phyloP scores from a whole-genome alignment of 306 rosid species.

The Corylus americana region DNA sequence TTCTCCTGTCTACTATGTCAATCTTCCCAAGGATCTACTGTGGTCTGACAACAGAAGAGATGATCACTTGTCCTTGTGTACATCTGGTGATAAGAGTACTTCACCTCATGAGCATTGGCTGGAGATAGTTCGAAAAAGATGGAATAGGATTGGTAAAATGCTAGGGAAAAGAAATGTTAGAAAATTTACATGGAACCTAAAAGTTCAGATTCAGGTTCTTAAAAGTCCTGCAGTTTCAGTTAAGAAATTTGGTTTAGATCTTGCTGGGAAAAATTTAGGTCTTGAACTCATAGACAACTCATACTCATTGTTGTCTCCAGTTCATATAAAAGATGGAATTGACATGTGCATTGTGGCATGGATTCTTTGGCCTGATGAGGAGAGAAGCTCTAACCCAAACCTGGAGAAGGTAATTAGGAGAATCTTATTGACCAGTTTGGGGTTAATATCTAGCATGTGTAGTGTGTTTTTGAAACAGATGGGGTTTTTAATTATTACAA shows the following conservation, averaged over 20 bases:
- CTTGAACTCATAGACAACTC: slow-evolving; percentile 65
- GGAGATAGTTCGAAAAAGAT: slow-evolving; percentile 55
- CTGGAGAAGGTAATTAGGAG: slow-evolving; percentile 77
- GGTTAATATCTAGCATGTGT: not conserved
- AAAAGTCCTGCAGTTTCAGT: slow-evolving; percentile 68
- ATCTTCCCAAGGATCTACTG: slow-evolving; percentile 81
- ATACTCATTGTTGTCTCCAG: slow-evolving; percentile 56
- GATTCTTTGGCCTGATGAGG: slow-evolving; percentile 99
- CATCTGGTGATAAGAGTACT: slow-evolving; percentile 44
- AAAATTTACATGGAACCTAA: slow-evolving; percentile 87
- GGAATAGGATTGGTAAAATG: slow-evolving; percentile 72
- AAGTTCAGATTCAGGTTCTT: slow-evolving; percentile 84
- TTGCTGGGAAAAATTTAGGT: slow-evolving; percentile 45
- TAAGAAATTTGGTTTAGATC: slow-evolving; percentile 65
- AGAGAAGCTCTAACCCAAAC: slow-evolving; percentile 80
- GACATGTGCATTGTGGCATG: slow-evolving; percentile 78
- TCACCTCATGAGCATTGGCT: slow-evolving; percentile 50
- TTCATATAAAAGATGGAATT: slow-evolving; percentile 59
- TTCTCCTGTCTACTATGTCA: slow-evolving; percentile 80
- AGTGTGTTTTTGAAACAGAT: not conserved
- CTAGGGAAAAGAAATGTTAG: slow-evolving; percentile 57
- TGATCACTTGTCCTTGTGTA: slow-evolving; percentile 33
- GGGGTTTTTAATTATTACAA: not conserved
- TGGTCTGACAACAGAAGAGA: slow-evolving; percentile 49
- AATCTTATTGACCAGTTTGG: slow-evolving; percentile 11